A percentile compares a stretch with the other conserved stretches of the same genome.
These are phyloP conservation scores for Neurospora sp. DNA, from an alignment of 495 filamentous ascomycete species.

Conservation along the genomic window DNA sequence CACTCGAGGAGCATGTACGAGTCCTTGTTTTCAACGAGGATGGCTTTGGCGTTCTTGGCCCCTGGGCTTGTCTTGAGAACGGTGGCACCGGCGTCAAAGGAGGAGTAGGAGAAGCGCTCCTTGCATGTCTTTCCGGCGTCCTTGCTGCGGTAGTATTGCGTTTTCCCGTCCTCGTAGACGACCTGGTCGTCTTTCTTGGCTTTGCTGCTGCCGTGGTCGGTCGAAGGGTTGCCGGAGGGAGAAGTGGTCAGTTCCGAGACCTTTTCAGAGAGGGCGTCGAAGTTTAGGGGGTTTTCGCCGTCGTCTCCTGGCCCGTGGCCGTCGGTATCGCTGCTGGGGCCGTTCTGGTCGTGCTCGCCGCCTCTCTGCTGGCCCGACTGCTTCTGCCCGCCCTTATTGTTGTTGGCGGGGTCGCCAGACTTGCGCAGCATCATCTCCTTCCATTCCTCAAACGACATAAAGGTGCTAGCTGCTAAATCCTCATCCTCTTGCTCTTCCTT, in stretches of 20 bases:
- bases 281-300: conserved; percentile 81
- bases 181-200: conserved; percentile 34
- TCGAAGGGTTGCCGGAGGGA: conserved; percentile 18
- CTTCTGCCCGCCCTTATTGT: conserved; percentile 39
- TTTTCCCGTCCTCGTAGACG: conserved; percentile 33
- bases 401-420: conserved; percentile 66
- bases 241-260: conserved; percentile 27
- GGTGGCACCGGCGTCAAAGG: conserved; percentile 91
- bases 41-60: conserved; percentile 72
- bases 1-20: conserved; percentile 97
- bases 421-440: conserved; percentile 87
- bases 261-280: conserved; percentile 49
- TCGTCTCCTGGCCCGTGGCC: conserved; percentile 64
- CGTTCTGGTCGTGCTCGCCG: conserved; percentile 15
- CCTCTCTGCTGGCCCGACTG: conserved; percentile 20
- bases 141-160: conserved; percentile 57
- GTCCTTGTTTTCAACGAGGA: conserved; percentile 94
- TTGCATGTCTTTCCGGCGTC: conserved; percentile 86
- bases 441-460: conserved; percentile 98
- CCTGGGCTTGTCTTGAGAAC: conserved; percentile 81
- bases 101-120: conserved; percentile 94
- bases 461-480: conserved; percentile 70
- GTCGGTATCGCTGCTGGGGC: conserved; percentile 16
- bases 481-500: conserved; percentile 16
- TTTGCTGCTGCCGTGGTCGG: conserved; percentile 22